These are phyloP conservation scores for Ustilago xerochloae DNA, from an alignment of 1,284 basidiomycete genomes.

Conservation along the genomic window DNA sequence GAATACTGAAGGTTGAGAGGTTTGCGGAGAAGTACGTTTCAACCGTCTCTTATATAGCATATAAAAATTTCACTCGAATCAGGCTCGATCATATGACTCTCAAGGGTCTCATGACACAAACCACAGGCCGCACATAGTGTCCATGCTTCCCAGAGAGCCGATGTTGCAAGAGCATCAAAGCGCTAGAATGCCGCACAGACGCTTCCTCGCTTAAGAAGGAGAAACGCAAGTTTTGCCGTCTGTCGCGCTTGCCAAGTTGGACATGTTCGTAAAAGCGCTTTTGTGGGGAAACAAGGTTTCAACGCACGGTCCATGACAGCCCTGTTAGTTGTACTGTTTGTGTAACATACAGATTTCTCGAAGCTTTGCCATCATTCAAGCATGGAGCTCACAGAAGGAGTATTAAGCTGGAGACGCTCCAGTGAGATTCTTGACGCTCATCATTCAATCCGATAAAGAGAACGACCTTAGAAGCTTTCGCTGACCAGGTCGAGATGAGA, in stretches of 20 bases:
- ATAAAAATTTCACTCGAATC: too few species aligned
- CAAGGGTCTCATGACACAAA: too few species aligned
- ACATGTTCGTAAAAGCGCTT: conserved; percentile 1
- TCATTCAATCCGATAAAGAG: too few species aligned
- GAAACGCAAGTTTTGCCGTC: background rate
- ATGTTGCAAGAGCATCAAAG: background rate
- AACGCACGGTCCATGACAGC: conserved; percentile 1
- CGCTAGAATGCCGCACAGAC: conserved; percentile 1
- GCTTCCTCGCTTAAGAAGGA: background rate
- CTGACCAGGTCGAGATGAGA: too few species aligned
- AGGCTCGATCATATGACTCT: too few species aligned
- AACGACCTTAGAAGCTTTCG: too few species aligned
- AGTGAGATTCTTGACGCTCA: too few species aligned
- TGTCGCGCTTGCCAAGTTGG: conserved; percentile 2
- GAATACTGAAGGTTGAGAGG: background rate
- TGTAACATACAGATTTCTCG: background rate
- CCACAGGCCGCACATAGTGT: too few species aligned
- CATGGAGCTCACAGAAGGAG: too few species aligned
- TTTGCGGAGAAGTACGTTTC: background rate
- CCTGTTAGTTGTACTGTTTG: background rate
- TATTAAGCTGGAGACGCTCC: too few species aligned
- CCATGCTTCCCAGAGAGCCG: background rate
- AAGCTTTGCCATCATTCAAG: background rate
- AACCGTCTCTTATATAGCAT: too few species aligned
- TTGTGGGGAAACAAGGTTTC: background rate